phyloP scores from a whole-genome alignment of 2,329 filamentous ascomycete species.

The Tolypocladium tropicale region DNA sequence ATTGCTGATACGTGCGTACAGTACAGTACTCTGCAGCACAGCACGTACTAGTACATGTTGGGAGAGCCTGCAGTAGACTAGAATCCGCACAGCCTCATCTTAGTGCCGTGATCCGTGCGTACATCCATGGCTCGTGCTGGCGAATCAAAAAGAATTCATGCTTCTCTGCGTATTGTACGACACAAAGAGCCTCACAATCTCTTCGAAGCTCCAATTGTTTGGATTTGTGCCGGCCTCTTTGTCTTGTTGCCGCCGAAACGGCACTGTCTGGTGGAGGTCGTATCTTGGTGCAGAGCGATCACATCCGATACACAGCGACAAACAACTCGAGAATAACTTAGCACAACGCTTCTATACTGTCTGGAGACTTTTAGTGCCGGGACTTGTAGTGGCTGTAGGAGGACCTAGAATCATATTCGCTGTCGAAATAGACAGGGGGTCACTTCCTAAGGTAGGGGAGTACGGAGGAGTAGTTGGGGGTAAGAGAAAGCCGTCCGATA shows the following conservation, averaged over 20 bases:
- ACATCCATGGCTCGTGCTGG: not conserved
- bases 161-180: not conserved
- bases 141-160: not conserved
- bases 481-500: not conserved
- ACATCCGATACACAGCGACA: not conserved
- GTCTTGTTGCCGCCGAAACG: not conserved
- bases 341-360: not conserved
- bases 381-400: not conserved
- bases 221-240: not conserved
- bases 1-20: no score
- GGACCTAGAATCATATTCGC: not conserved
- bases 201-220: no score
- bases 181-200: not conserved
- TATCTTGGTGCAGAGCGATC: not conserved
- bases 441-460: accelerated
- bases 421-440: not conserved
- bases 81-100: not conserved
- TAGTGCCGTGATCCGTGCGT: not conserved
- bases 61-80: no score
- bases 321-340: not conserved
- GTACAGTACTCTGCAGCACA: no score
- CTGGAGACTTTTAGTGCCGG: not conserved
- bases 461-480: not conserved
- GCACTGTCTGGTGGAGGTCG: no score
- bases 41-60: no score